These are phyloP conservation scores for Coemansia sp. DNA, from an alignment of 192 early-diverging fungal species.

Conservation along the genomic window DNA sequence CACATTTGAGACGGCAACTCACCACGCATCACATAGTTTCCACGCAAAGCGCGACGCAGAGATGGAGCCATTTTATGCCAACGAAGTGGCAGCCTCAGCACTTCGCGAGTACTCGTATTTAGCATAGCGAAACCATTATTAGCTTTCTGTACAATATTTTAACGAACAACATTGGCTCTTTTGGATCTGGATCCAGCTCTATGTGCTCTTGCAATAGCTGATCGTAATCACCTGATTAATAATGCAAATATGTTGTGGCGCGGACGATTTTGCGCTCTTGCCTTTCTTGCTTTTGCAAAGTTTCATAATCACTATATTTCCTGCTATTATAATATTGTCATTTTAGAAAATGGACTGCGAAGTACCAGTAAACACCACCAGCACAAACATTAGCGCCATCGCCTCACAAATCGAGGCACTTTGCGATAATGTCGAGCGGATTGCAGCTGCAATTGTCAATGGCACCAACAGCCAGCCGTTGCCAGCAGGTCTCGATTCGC, in stretches of 20 bases:
- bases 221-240: not conserved
- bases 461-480: not conserved
- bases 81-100: conserved; percentile 43
- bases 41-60: conserved; percentile 41
- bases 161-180: not conserved
- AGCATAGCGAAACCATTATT: conserved; percentile 18
- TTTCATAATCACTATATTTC: not conserved
- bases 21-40: conserved; percentile 34
- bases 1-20: conserved; percentile 49
- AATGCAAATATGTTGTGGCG: not conserved
- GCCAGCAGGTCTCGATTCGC: not conserved
- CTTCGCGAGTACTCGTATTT: conserved; percentile 54
- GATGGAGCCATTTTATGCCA: conserved; percentile 56
- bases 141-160: not conserved
- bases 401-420: not conserved
- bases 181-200: not conserved
- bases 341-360: not conserved
- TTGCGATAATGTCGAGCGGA: conserved; percentile 9
- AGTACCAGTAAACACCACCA: not conserved
- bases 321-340: not conserved
- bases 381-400: not conserved
- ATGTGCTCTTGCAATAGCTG: not conserved
- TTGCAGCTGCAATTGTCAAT: conserved; percentile 2
- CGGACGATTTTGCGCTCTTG: not conserved
- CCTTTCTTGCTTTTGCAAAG: not conserved